Conservation (phyloP, 2,329 filamentous ascomycete species). For the Sodiomyces alkalinus region DNA sequence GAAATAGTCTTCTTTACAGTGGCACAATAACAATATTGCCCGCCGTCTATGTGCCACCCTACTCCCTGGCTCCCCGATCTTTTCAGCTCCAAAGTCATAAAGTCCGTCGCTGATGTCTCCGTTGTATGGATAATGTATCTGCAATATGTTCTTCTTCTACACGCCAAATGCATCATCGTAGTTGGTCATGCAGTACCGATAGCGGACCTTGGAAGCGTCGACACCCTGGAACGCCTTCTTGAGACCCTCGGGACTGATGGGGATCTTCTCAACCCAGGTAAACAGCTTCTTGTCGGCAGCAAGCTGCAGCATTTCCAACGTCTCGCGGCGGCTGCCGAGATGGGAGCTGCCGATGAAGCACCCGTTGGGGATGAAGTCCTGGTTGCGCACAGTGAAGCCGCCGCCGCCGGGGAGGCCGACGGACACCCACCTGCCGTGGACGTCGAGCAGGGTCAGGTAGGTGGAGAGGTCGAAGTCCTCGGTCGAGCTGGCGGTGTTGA, state of each 20-base stretch:
- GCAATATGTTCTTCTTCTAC: slow-evolving; percentile 9
- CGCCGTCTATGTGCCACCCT: too few species aligned
- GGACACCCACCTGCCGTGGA: slow-evolving; percentile 67
- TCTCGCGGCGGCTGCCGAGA: slow-evolving; percentile 54
- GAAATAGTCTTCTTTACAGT: too few species aligned
- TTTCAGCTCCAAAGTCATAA: too few species aligned
- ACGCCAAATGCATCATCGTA: slow-evolving; percentile 54
- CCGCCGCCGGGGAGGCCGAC: slow-evolving; percentile 69
- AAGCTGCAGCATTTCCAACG: slow-evolving; percentile 55
- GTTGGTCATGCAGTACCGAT: slow-evolving; percentile 59
- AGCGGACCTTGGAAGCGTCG: slow-evolving; percentile 54
- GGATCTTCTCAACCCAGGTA: slow-evolving; percentile 58
- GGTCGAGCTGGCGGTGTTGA: slow-evolving; percentile 59
- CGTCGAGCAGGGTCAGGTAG: slow-evolving; percentile 68
- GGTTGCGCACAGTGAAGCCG: slow-evolving; percentile 54
- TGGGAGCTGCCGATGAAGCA: slow-evolving; percentile 57
- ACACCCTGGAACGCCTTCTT: slow-evolving; percentile 54
- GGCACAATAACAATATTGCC: too few species aligned
- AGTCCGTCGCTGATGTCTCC: too few species aligned
- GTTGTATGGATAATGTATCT: too few species aligned
- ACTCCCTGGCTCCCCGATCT: too few species aligned
- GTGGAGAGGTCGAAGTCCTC: slow-evolving; percentile 51
- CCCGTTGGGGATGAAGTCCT: slow-evolving; percentile 63
- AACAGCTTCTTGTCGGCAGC: slow-evolving; percentile 54
- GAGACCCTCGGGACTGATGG: slow-evolving; percentile 57